Evolutionary conservation across 306 rosid species (phyloP), one percentile per base, ranked within the genome.

Genomic region (Quercus rubra): DNA sequence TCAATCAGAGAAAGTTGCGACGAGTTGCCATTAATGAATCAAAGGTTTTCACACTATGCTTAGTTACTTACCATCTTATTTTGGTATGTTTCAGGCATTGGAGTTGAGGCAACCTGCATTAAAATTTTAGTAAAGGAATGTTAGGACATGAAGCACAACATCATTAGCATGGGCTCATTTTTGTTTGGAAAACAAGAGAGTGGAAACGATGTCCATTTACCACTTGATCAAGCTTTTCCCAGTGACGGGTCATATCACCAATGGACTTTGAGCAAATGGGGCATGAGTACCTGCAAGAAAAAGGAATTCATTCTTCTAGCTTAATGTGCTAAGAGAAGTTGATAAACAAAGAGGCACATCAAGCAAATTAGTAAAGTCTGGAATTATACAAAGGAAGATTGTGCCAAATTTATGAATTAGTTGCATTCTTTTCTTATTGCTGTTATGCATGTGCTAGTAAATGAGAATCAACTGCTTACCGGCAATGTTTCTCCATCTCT

Each of bases 191-290:
- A 55, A 74, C 35, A 12, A 51, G 17, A 38, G 70, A 12, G 31
- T 57, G 19, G 25, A 64, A 73, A 5, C 27, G 52, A 4, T 19
- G 61, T 81, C 11, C 28, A 74, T 75, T 41, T 84, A 92, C 94
- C 97, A 86, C 82, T 87, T 82, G 77, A 9, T 92, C 97, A 74
- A 90, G 86, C 85, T 89, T 86, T 78, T 82, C 62, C 97, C 94
- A 90, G 79, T 73, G 25, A 23, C 75, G 79, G 75, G 93, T 84
- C 94, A 92, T 87, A 80, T 92, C 93, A 69, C 86, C 78, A 25
- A 86, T 78, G 80, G 97, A 92, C 86, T 92, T 92, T 43, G 89
- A 89, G 86, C 94, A 92, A 71, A 92, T 87, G 6, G 97, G 97
- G 78, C 97, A 92, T 11, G 92, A 76, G 79, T 81, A 90, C 87